Evolutionary conservation across 2,329 filamentous ascomycete species (phyloP).

Genomic region (Epichloe amarillans): DNA sequence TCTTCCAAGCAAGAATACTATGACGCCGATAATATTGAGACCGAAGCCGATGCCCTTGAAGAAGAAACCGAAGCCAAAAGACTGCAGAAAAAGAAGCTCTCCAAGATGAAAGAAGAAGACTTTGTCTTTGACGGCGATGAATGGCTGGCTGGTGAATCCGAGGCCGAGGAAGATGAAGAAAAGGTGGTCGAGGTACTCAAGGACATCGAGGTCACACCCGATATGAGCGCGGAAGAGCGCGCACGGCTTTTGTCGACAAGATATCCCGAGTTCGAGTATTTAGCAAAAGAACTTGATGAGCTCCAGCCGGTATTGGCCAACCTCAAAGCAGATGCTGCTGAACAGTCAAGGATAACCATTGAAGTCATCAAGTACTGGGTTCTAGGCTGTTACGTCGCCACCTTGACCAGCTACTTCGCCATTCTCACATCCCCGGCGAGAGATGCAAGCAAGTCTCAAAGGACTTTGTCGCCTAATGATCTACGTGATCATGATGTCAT

Average conservation of each 20-base stretch:
- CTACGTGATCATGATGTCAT: constrained; percentile 86
- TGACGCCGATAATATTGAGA: constrained; percentile 62
- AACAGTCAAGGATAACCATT: constrained; percentile 37
- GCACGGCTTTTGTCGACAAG: constrained; percentile 61
- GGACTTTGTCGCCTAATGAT: constrained; percentile 60
- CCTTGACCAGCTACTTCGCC: constrained; percentile 87
- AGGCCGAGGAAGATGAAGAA: constrained; percentile 37
- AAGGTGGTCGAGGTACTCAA: constrained; percentile 80
- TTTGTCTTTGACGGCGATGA: constrained; percentile 87
- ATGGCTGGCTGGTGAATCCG: constrained; percentile 52
- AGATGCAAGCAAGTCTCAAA: constrained; percentile 36
- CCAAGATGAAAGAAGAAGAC: constrained; percentile 80
- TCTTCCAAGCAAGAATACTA: constrained; percentile 85
- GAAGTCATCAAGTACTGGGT: constrained; percentile 63
- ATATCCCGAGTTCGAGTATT: constrained; percentile 84
- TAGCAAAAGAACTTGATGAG: constrained; percentile 67
- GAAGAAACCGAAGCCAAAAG: constrained; percentile 85
- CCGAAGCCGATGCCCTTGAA: constrained; percentile 60
- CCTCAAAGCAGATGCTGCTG: constrained; percentile 44
- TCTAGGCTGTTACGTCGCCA: constrained; percentile 72
- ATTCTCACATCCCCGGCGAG: constrained; percentile 71
- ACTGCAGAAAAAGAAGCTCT: constrained; percentile 84
- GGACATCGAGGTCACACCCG: constrained; percentile 66
- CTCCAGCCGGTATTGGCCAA: constrained; percentile 53
- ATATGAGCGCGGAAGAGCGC: constrained; percentile 64